Conservation (phyloP, 345 rosid species). For the Ricinus communis region DNA sequence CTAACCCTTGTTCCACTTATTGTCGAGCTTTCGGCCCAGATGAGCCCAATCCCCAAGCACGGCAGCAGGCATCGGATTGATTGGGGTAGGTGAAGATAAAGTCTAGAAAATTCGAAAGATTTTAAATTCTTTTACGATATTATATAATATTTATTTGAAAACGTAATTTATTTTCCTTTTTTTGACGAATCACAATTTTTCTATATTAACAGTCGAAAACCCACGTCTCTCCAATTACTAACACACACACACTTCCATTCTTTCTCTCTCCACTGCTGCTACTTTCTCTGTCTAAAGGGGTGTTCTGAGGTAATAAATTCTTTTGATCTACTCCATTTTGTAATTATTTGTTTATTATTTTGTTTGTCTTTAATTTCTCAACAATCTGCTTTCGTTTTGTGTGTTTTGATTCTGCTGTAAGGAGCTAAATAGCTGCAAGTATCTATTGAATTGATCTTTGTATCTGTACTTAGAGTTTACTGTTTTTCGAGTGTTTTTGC, state of each 20-base stretch:
- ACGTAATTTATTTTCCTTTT: too few relatives aligned
- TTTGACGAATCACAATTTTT: not conserved
- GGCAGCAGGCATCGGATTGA: not conserved
- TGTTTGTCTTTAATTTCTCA: not conserved
- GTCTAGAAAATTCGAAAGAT: too few relatives aligned
- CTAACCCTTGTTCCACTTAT: too few relatives aligned
- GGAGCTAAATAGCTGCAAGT: too few relatives aligned
- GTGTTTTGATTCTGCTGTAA: too few relatives aligned
- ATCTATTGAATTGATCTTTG: too few relatives aligned
- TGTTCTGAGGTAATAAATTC: constrained; percentile 22
- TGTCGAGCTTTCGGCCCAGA: not conserved
- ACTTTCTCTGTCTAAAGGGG: constrained; percentile 20
- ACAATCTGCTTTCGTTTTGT: not conserved
- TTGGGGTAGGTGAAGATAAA: not conserved
- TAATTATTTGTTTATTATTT: not conserved
- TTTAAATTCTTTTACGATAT: too few relatives aligned
- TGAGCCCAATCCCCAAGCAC: not conserved
- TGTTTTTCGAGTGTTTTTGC: not conserved
- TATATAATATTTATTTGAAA: too few relatives aligned
- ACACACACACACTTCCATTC: not conserved
- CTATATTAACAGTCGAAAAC: not conserved
- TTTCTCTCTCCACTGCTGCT: not conserved
- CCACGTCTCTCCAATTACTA: not conserved
- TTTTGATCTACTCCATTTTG: not conserved
- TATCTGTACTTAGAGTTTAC: too few relatives aligned